Evolutionary conservation across 495 filamentous ascomycete genomes (phyloP).

Genomic region (Neurospora pannonica): DNA sequence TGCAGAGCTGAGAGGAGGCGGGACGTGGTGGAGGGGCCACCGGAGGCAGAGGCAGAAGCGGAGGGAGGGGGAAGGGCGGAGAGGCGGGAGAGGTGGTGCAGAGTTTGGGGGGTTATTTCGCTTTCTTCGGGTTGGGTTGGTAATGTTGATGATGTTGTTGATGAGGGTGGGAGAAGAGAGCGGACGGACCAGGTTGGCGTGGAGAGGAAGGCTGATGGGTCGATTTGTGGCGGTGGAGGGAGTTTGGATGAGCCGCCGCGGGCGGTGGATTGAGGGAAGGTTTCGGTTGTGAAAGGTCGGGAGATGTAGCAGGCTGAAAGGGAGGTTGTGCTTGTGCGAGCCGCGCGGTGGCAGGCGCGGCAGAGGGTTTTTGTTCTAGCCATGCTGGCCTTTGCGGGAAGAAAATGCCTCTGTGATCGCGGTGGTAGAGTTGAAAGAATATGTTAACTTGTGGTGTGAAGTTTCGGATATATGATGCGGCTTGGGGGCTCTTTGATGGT

Average conservation of each 20-base stretch:
- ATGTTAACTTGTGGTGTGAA: neutral
- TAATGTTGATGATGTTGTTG: slow-evolving; percentile 16
- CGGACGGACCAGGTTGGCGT: slow-evolving; percentile 79
- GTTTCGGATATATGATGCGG: neutral
- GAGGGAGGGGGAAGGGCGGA: slow-evolving; percentile 74
- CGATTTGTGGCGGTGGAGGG: slow-evolving; percentile 2
- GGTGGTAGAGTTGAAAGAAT: neutral
- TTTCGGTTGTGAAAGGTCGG: neutral
- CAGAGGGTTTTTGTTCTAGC: neutral
- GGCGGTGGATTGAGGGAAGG: slow-evolving; percentile 7
- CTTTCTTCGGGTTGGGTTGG: slow-evolving; percentile 3
- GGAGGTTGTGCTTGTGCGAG: neutral
- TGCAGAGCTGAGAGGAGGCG: slow-evolving; percentile 63
- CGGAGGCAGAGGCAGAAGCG: slow-evolving; percentile 29
- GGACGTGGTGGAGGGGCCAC: slow-evolving; percentile 29
- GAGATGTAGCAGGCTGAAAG: neutral
- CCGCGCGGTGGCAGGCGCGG: neutral
- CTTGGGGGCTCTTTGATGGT: neutral
- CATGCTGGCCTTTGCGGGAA: neutral
- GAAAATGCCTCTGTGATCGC: neutral
- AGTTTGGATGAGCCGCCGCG: slow-evolving; percentile 2
- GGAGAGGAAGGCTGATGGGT: slow-evolving; percentile 43
- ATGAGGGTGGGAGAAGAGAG: slow-evolving; percentile 52
- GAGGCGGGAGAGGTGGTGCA: slow-evolving; percentile 81
- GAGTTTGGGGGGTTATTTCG: slow-evolving; percentile 34